phyloP scores from a whole-genome alignment of 1,284 basidiomycete species.

The Tylopilus sp. region DNA sequence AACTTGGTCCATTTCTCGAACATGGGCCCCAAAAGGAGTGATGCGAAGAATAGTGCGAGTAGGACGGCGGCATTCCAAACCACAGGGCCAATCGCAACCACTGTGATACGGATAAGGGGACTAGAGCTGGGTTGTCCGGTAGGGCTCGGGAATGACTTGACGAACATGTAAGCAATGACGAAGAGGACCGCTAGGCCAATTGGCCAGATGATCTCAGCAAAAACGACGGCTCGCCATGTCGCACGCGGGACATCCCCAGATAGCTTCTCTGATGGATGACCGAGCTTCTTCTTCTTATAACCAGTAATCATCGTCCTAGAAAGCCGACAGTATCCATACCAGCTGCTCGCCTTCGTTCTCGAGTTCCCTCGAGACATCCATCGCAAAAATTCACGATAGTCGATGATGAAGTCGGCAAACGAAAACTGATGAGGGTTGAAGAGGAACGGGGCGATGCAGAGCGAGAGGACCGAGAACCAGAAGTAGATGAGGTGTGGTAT shows the following conservation, averaged over 20 bases:
- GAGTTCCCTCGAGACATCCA: constrained; percentile 99
- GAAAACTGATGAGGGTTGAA: constrained; percentile 99
- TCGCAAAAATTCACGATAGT: constrained; percentile 93
- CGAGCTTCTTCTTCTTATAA: constrained; percentile 97
- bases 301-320: constrained; percentile 95
- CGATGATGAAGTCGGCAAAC: constrained; percentile 92
- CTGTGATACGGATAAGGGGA: constrained; percentile 84
- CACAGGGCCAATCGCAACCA: constrained; percentile 91
- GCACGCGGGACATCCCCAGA: constrained; percentile 91
- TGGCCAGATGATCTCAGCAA: constrained; percentile 85
- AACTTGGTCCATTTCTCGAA: constrained; percentile 85
- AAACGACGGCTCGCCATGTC: constrained; percentile 78
- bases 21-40: constrained; percentile 89
- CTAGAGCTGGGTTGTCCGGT: constrained; percentile 64
- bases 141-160: constrained; percentile 77
- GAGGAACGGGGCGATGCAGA: constrained; percentile 92
- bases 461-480: constrained; percentile 89
- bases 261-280: constrained; percentile 93
- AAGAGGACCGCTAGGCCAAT: constrained; percentile 76
- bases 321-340: constrained; percentile 96
- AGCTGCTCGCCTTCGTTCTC: constrained; percentile 90
- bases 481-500: constrained; percentile 95
- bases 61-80: constrained; percentile 95
- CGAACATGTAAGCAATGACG: constrained; percentile 86
- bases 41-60: constrained; percentile 83